Percentiles rank a stretch among this genome's conserved stretches.
phyloP scores from a whole-genome alignment of 306 rosid species.

The Rosa chinensis region DNA sequence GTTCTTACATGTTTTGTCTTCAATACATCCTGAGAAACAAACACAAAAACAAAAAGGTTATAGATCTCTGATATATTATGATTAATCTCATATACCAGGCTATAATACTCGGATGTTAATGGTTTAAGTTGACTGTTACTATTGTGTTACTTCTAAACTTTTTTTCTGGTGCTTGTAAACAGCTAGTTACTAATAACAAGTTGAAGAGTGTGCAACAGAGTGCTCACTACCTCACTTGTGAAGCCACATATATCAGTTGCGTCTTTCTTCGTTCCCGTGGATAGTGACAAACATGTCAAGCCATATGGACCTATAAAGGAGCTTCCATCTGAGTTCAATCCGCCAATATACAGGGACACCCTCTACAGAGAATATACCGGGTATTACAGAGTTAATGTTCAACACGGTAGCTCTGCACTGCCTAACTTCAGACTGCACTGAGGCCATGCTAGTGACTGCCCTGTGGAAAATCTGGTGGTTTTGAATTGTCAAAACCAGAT shows the following conservation, averaged over 20 bases:
- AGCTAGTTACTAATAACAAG: slow-evolving; percentile 30
- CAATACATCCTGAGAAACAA: too few species aligned
- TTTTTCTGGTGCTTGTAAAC: neutral
- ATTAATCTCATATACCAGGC: neutral
- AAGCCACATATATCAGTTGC: slow-evolving; percentile 59
- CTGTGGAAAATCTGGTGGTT: neutral
- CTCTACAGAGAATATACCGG: slow-evolving; percentile 49
- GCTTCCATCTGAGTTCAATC: slow-evolving; percentile 43
- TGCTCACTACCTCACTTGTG: slow-evolving; percentile 26
- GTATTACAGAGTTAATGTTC: slow-evolving; percentile 33
- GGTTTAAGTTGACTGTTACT: neutral
- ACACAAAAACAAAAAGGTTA: too few species aligned
- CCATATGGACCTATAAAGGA: slow-evolving; percentile 60
- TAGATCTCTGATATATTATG: too few species aligned
- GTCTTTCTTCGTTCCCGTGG: slow-evolving; percentile 28
- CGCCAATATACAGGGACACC: slow-evolving; percentile 56
- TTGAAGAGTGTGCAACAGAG: slow-evolving; percentile 73
- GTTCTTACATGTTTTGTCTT: too few species aligned
- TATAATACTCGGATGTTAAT: too few species aligned
- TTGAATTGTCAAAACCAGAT: neutral
- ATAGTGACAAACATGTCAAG: slow-evolving; percentile 1
- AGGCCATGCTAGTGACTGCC: neutral
- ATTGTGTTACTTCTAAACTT: neutral
- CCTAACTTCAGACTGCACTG: slow-evolving; percentile 3
- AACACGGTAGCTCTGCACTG: slow-evolving; percentile 61